Base-by-base conservation (phyloP, 2,329 filamentous ascomycete species). In the Penicillium paneum region DNA sequence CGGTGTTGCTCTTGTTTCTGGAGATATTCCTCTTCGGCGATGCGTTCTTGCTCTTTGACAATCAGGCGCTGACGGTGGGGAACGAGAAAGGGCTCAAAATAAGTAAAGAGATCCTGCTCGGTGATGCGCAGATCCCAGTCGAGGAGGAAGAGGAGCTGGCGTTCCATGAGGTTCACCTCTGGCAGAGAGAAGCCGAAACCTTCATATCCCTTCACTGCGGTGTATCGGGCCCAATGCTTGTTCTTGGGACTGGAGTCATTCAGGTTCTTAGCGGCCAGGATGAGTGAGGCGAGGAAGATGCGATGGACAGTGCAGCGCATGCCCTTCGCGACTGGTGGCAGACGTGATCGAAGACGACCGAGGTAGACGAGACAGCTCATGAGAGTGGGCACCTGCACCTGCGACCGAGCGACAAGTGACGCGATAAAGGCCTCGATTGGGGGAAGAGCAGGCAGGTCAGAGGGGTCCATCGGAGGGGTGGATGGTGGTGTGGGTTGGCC, bases 221-320 rank as follows among this genome's bases (percentile, higher is more conserved):
- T 96, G 81, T 97, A 99, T 67, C 86, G 88, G 62, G 94, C 92
- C 94, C 94, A 99, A 82, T 99, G 94, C 86, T 97, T 97, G 84
- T 99, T 99, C 86, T 97, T 97, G 60, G 94, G 94, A 12, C 91
- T 97, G 58, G 91, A 96, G 81, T 97, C 94, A 74, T 99, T 97
- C 65, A 97, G 83, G 75, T 97, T 97, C 86, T 99, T 99, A 66
- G 94, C 93, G 1, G 94, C 86, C 46, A 87, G 79, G 36, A 80
- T 79, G 42, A 80, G 66, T 5, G 76, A 76, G 7, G 78, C 93
- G 45, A 99, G 83, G 78, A 99, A 97, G 81, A 99, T 97, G 67
- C 94, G 89, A 80, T 99, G 94, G 43, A 93, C 91, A 24, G 94
- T 97, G 81, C 94, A 97, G 66, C 89, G 87, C 77, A 97, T 90